A percentile compares a stretch with the other conserved stretches of the same genome.
These are phyloP conservation scores for Xylariaceae sp. DNA, from an alignment of 2,329 filamentous ascomycete species.

Conservation along the genomic window DNA sequence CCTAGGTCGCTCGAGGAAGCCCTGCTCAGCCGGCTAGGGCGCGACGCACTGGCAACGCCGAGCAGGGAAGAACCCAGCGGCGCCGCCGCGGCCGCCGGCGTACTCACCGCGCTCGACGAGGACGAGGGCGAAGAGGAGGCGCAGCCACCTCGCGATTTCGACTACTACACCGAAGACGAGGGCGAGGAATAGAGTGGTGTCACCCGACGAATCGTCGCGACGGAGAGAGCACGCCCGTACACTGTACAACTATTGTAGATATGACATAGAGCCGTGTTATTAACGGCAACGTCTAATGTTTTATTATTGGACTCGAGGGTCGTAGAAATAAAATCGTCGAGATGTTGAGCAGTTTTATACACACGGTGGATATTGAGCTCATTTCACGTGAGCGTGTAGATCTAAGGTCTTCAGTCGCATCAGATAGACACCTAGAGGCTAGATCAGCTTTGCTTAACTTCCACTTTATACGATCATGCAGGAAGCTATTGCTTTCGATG, in stretches of 20 bases:
- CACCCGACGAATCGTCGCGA: too few relatives aligned
- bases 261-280: conserved; percentile 12
- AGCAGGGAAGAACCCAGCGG: conserved; percentile 44
- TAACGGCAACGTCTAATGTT: neutral
- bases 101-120: conserved; percentile 86
- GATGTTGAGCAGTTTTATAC: too few relatives aligned
- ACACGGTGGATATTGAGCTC: too few relatives aligned
- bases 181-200: conserved; percentile 48
- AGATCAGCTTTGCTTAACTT: too few relatives aligned
- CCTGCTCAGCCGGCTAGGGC: conserved; percentile 32
- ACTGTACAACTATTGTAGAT: conserved; percentile 10
- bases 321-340: too few relatives aligned
- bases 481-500: too few relatives aligned
- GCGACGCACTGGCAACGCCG: conserved; percentile 30
- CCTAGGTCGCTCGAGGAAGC: conserved; percentile 40
- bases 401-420: too few relatives aligned
- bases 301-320: too few relatives aligned
- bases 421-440: too few relatives aligned
- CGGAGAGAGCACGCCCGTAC: conserved; percentile 3
- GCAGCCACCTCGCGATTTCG: conserved; percentile 70
- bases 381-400: too few relatives aligned
- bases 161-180: conserved; percentile 73
- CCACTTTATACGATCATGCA: too few relatives aligned
- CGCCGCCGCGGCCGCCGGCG: conserved; percentile 74
- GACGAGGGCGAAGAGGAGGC: conserved; percentile 78